Base-by-base conservation (phyloP, 73 alveolate genomes). In the Vitrella brassicaformis region DNA sequence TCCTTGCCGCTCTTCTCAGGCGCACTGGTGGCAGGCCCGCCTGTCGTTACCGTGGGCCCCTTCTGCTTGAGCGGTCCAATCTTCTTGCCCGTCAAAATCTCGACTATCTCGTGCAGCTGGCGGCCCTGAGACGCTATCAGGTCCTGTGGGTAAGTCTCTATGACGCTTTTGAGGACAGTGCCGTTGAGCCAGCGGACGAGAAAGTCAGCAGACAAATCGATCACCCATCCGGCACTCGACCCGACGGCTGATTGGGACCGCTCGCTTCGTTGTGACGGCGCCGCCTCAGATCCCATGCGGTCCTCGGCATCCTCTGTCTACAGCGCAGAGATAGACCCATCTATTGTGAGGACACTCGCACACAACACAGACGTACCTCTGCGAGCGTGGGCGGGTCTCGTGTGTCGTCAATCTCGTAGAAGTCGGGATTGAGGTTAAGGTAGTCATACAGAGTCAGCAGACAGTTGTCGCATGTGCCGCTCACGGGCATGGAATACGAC, bases 391-490 rank as follows among this genome's bases (percentile, higher is more conserved):
- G n/a, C n/a, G n/a, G n/a, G n/a, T n/a, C n/a, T n/a, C n/a, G n/a
- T n/a, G n/a, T n/a, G n/a, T n/a, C n/a, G n/a, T n/a, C n/a, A n/a
- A n/a, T n/a, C n/a, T n/a, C n/a, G n/a, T n/a, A n/a, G n/a, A n/a
- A n/a, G n/a, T n/a, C n/a, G n/a, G n/a, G n/a, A n/a, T n/a, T n/a
- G n/a, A n/a, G n/a, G n/a, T n/a, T n/a, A n/a, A n/a, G n/a, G n/a
- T n/a, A n/a, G n/a, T n/a, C n/a, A n/a, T n/a, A n/a, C n/a, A n/a
- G n/a, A n/a, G 98, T 90, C 72, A 93, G 86, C 78, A 93, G 32
- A 79, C 96, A 93, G 85, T 93, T 93, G 85, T 93, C 98, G 7
- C 96, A 89, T 29, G 98, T 93, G 9, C 98, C 98, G 18, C 95
- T 87, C 30, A 90, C 91, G 7, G 94, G 93, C 32, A 93, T 84